phyloP scores from a whole-genome alignment of 108 stramenopile genomes.

The Skeletonema grethae region DNA sequence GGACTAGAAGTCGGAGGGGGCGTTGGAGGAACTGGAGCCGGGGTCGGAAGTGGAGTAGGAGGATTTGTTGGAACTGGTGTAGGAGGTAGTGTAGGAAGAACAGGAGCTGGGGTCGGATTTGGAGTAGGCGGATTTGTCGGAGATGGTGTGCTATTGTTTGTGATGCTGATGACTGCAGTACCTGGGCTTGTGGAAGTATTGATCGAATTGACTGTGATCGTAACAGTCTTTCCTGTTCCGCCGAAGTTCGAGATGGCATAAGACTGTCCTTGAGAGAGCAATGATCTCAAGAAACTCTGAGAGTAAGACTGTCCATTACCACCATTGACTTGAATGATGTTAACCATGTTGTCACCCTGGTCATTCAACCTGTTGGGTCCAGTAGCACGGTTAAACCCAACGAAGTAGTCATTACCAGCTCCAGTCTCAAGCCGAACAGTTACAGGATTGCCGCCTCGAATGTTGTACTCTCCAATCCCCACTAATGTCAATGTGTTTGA shows the following conservation, averaged over 20 bases:
- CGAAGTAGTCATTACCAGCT: constrained; percentile 15
- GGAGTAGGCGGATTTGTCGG: too few relatives aligned
- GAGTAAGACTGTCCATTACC: constrained; percentile 10
- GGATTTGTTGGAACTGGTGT: too few relatives aligned
- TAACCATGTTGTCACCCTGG: not conserved
- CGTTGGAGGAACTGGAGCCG: too few relatives aligned
- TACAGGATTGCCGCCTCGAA: constrained; percentile 9
- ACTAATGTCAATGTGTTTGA: constrained; percentile 6
- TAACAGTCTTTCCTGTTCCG: not conserved
- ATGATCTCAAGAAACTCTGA: constrained; percentile 8
- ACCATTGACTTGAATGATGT: constrained; percentile 1
- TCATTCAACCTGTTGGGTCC: constrained; percentile 1
- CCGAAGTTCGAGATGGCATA: constrained; percentile 8
- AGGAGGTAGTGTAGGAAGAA: too few relatives aligned
- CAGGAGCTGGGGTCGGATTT: too few relatives aligned
- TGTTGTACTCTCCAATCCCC: constrained; percentile 8
- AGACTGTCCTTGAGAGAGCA: not conserved
- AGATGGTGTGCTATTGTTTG: too few relatives aligned
- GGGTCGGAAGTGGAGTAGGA: too few relatives aligned
- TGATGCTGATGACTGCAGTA: too few relatives aligned
- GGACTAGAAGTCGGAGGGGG: too few relatives aligned
- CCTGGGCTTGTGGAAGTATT: too few relatives aligned
- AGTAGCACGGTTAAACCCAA: constrained; percentile 26
- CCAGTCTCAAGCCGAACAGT: constrained; percentile 27
- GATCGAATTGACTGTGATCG: too few relatives aligned